Percentiles rank a stretch among this genome's conserved stretches.
Conservation (phyloP, 495 filamentous ascomycete species). For the Thermothielavioides terrestris region DNA sequence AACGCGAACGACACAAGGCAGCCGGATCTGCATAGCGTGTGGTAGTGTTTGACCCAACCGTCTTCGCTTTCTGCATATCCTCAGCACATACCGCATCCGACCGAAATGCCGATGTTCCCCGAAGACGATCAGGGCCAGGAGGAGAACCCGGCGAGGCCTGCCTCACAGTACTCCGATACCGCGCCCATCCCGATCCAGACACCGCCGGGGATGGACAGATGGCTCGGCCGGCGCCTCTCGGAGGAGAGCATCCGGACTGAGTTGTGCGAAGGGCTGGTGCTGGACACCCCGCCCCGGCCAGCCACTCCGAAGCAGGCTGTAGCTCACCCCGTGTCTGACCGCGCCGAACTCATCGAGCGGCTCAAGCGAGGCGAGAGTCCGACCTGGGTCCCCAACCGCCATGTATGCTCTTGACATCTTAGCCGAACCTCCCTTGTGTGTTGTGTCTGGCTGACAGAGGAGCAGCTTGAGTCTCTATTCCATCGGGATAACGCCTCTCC, state of each 20-base stretch:
- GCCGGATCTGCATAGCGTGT: neutral
- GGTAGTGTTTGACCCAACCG: constrained; percentile 2
- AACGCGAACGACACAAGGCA: constrained; percentile 11
- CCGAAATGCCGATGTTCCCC: constrained; percentile 54
- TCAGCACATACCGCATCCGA: neutral
- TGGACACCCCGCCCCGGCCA: constrained; percentile 31
- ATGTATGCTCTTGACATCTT: constrained; percentile 44
- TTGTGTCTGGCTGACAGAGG: neutral
- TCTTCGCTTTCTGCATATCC: neutral
- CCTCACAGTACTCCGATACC: constrained; percentile 5
- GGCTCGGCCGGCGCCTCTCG: constrained; percentile 29
- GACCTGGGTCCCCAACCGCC: constrained; percentile 59
- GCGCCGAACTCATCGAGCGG: constrained; percentile 73
- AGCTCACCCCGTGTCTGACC: constrained; percentile 39
- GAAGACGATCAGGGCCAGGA: constrained; percentile 29
- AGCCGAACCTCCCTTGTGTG: neutral
- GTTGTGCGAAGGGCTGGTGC: constrained; percentile 47
- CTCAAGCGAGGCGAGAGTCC: constrained; percentile 74
- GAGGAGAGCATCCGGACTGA: constrained; percentile 49
- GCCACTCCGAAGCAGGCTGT: constrained; percentile 23
- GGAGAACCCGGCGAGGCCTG: neutral
- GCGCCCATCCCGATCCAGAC: constrained; percentile 13
- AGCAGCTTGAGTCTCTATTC: constrained; percentile 34
- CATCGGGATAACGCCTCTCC: constrained; percentile 19
- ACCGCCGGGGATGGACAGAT: constrained; percentile 1